phyloP scores from a whole-genome alignment of 768 basidiomycete species.

The Auricularia cornea region DNA sequence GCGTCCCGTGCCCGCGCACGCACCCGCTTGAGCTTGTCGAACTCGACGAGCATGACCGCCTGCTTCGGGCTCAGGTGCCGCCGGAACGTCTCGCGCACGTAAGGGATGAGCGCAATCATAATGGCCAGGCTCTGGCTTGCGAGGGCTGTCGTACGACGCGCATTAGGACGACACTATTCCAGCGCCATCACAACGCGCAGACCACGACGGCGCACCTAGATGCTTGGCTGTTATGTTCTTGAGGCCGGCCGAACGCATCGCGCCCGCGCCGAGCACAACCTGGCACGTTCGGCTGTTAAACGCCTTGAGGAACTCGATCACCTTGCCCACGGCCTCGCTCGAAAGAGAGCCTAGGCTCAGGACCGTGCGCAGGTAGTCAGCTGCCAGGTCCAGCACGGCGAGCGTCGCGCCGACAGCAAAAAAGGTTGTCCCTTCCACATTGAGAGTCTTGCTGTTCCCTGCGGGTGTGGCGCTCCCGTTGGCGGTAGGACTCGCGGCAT shows the following conservation, averaged over 20 bases:
- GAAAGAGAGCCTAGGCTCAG: slow-evolving; percentile 83
- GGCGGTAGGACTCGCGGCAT: neutral
- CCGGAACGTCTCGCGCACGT: slow-evolving; percentile 90
- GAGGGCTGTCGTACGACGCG: slow-evolving; percentile 47
- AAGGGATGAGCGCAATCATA: slow-evolving; percentile 89
- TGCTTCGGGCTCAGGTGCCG: slow-evolving; percentile 91
- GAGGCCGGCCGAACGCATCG: slow-evolving; percentile 96
- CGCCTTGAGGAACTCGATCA: slow-evolving; percentile 93
- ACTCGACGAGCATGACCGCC: slow-evolving; percentile 94
- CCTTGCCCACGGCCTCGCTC: slow-evolving; percentile 88
- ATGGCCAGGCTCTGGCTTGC: slow-evolving; percentile 95
- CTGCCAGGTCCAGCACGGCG: slow-evolving; percentile 57
- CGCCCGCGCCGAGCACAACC: slow-evolving; percentile 94
- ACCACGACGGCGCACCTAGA: slow-evolving; percentile 73
- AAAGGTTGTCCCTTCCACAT: slow-evolving; percentile 73
- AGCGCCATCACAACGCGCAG: neutral
- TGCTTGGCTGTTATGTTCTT: slow-evolving; percentile 99
- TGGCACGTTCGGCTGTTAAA: slow-evolving; percentile 98
- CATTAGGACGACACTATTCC: neutral
- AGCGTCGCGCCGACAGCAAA: slow-evolving; percentile 82
- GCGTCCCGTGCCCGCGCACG: slow-evolving; percentile 18
- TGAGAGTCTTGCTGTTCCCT: slow-evolving; percentile 27
- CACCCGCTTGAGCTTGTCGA: slow-evolving; percentile 95
- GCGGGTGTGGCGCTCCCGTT: slow-evolving; percentile 46
- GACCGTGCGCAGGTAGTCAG: slow-evolving; percentile 83